Evolutionary conservation across 2,329 filamentous ascomycete genomes (phyloP).

Genomic region (Colletotrichum ledebouriae): DNA sequence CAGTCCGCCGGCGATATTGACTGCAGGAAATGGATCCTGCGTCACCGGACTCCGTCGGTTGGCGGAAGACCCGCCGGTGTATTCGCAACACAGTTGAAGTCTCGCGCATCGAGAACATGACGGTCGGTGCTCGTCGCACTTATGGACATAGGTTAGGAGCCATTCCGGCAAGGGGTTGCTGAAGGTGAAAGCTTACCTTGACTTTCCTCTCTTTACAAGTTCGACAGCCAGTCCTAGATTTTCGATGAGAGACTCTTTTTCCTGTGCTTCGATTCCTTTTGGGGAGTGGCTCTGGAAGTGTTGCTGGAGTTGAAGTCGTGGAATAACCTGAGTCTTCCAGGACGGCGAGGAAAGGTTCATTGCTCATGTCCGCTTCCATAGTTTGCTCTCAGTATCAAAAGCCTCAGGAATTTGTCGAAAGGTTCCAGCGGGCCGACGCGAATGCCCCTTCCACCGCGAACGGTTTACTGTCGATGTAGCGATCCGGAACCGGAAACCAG

Average conservation of each 20-base stretch:
- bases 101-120: slow-evolving; percentile 23
- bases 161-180: neutral
- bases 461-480: too few species aligned
- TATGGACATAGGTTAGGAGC: neutral
- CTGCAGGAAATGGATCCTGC: neutral
- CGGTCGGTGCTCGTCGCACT: slow-evolving; percentile 28
- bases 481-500: too few species aligned
- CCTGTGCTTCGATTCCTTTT: neutral
- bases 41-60: neutral
- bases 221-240: neutral
- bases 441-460: neutral
- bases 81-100: slow-evolving; percentile 13
- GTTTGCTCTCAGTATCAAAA: too few species aligned
- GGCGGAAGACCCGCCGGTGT: neutral
- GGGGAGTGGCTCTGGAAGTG: neutral
- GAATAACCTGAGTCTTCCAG: slow-evolving; percentile 18
- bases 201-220: slow-evolving; percentile 24
- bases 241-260: slow-evolving; percentile 15
- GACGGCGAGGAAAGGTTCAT: neutral
- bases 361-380: too few species aligned
- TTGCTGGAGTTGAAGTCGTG: neutral
- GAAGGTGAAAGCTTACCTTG: slow-evolving; percentile 8
- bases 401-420: too few species aligned
- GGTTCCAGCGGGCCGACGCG: too few species aligned
- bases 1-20: neutral